Evolutionary conservation across 495 filamentous ascomycete genomes (phyloP).

Genomic region (Cercophora samala): DNA sequence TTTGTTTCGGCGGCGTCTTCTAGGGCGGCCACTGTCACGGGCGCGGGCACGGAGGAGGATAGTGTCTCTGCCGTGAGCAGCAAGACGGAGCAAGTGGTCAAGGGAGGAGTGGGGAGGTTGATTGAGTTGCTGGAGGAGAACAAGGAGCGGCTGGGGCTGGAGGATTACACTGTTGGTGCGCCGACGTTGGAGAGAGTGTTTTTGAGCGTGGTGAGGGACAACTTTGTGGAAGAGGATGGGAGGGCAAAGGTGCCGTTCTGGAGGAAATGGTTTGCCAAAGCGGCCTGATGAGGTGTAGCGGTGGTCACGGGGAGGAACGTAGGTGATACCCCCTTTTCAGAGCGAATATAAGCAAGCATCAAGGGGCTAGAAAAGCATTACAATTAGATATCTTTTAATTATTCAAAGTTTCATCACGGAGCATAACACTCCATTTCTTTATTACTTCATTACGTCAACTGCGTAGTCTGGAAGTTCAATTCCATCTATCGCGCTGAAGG

Average conservation of each 20-base stretch:
- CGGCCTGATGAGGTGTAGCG: not conserved
- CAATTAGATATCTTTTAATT: not conserved
- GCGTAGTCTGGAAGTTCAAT: too few species aligned
- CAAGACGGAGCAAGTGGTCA: not conserved
- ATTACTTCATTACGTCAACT: too few species aligned
- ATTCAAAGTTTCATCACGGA: too few species aligned
- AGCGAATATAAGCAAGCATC: not conserved
- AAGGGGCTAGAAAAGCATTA: not conserved
- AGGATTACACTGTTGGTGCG: slow-evolving; percentile 71
- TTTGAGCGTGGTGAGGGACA: slow-evolving; percentile 68
- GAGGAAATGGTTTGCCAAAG: slow-evolving; percentile 10
- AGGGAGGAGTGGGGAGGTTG: slow-evolving; percentile 26
- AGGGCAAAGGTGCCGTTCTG: slow-evolving; percentile 23
- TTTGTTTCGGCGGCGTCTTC: not conserved
- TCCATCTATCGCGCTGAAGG: too few species aligned
- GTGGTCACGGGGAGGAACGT: not conserved
- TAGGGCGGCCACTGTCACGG: not conserved
- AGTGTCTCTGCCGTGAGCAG: slow-evolving; percentile 35
- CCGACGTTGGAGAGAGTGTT: slow-evolving; percentile 84
- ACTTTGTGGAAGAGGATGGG: slow-evolving; percentile 70
- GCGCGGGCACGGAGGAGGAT: slow-evolving; percentile 39
- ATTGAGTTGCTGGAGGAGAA: slow-evolving; percentile 54
- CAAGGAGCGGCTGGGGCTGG: slow-evolving; percentile 61
- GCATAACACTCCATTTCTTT: too few species aligned
- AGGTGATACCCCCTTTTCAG: not conserved